Base-by-base conservation (phyloP, 2,329 filamentous ascomycete genomes). In the Aspergillus novoparasiticus region DNA sequence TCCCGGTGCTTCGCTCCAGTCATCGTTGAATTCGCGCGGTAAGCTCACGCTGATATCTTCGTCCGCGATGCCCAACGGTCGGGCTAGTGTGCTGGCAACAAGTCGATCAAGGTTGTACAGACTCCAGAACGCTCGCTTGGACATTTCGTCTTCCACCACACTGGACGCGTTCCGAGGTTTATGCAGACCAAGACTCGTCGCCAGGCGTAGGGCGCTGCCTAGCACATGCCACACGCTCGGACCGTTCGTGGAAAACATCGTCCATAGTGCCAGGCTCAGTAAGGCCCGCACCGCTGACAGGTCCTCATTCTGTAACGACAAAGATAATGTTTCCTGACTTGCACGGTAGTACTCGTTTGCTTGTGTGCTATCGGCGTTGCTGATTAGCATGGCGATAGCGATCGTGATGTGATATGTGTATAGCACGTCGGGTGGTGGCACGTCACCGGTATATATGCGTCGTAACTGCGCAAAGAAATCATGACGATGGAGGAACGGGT, bases 61-160 rank as follows among this genome's bases (percentile, higher is more conserved):
- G 61, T 81, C 79, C 4, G 79, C 71, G 48, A 81, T 76, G 3
- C 78, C 78, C 16, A 80, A 61, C 3, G 79, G 79, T 30, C 79
- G 75, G 16, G 76, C 76, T 0, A 81, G 64, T 0, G 78, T 80
- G 30, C 76, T 75, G 0, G 78, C 75, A 50, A 79, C 78, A 32
- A 79, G 71, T 23, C 79, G 73, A 57, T 81, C 79, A 2, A 81
- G 71, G n/a, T 80, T 80, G 62, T 81, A 80, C 9, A 79, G 69
- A 67, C 77, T 79, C 79, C 79, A 81, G 62, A 81, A 81, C 1
- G 75, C 76, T n/a, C 79, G 76, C 60, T 79, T 80, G 2, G 74
- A 68, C 72, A 80, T 76, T 58, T 81, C 77, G 34, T 78, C 73
- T 53, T 79, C 78, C 9, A 73, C 56, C 50, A 73, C 32, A 57